Conservation (phyloP, 306 rosid species). For the Ammopiptanthus mongolicus region DNA sequence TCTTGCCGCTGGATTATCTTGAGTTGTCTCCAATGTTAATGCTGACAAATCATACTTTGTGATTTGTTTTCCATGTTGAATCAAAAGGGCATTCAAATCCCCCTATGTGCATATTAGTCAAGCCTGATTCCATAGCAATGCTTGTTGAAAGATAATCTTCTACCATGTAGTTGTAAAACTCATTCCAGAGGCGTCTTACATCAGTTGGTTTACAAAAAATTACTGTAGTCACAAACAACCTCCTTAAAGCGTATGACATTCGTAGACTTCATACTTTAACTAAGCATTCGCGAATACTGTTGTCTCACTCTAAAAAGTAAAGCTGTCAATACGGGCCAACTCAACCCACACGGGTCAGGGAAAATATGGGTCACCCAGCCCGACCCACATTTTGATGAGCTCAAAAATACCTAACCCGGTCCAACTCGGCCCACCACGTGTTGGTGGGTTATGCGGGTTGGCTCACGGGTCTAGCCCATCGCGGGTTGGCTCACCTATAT, state of each 20-base stretch:
- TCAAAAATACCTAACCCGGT: no score
- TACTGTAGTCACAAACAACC: not conserved
- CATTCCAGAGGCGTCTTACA: not conserved
- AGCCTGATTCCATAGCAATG: not conserved
- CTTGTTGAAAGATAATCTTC: not conserved
- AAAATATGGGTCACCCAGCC: no score
- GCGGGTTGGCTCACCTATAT: no score
- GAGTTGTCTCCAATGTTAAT: not conserved
- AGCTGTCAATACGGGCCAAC: no score
- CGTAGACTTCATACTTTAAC: not conserved
- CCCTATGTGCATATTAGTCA: not conserved
- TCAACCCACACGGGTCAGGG: no score
- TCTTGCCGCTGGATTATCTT: not conserved
- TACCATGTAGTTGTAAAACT: not conserved
- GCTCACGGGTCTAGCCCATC: no score
- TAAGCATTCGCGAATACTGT: not conserved
- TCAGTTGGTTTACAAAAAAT: not conserved
- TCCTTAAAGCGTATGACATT: not conserved
- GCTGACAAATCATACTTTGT: not conserved
- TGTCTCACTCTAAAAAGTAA: not conserved
- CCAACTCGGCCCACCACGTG: no score
- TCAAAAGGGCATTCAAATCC: not conserved
- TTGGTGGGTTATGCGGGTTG: no score
- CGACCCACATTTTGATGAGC: no score
- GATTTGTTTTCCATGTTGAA: not conserved